phyloP scores from a whole-genome alignment of 495 filamentous ascomycete genomes.

The Aspergillus carlsbadensis region DNA sequence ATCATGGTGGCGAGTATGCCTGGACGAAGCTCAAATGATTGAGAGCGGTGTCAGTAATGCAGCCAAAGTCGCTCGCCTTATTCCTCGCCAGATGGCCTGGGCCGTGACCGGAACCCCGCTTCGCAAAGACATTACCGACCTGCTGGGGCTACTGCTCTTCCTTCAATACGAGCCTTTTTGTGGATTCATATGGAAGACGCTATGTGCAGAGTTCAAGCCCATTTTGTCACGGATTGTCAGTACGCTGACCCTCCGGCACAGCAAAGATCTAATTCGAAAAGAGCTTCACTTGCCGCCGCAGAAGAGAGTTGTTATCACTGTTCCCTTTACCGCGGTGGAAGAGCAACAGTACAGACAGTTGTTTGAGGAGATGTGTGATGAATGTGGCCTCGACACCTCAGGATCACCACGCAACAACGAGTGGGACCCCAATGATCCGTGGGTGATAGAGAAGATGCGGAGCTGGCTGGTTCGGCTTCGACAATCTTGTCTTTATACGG shows the following conservation, averaged over 20 bases:
- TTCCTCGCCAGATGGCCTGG: slow-evolving; percentile 87
- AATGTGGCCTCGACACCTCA: slow-evolving; percentile 60
- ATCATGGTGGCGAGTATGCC: slow-evolving; percentile 88
- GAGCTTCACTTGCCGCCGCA: slow-evolving; percentile 71
- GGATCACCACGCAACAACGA: slow-evolving; percentile 59
- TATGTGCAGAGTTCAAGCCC: slow-evolving; percentile 57
- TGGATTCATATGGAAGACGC: slow-evolving; percentile 63
- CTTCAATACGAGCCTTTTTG: slow-evolving; percentile 75
- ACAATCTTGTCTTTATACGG: slow-evolving; percentile 83
- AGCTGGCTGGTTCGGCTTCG: slow-evolving; percentile 69
- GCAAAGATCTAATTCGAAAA: slow-evolving; percentile 72
- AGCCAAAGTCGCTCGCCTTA: slow-evolving; percentile 71
- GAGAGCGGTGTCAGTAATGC: slow-evolving; percentile 84
- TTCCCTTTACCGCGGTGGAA: slow-evolving; percentile 85
- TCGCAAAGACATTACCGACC: slow-evolving; percentile 68
- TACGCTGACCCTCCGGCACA: slow-evolving; percentile 75
- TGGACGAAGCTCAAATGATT: slow-evolving; percentile 96
- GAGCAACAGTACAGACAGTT: slow-evolving; percentile 79
- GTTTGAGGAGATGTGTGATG: slow-evolving; percentile 69
- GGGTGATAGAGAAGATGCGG: slow-evolving; percentile 64
- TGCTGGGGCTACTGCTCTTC: slow-evolving; percentile 73
- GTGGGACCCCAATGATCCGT: slow-evolving; percentile 62
- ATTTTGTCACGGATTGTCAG: slow-evolving; percentile 66
- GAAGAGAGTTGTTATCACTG: slow-evolving; percentile 79
- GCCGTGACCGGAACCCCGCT: slow-evolving; percentile 91